These are phyloP conservation scores for Aspergillus sp. DNA, from an alignment of 2,329 filamentous ascomycete genomes.

Conservation along the genomic window DNA sequence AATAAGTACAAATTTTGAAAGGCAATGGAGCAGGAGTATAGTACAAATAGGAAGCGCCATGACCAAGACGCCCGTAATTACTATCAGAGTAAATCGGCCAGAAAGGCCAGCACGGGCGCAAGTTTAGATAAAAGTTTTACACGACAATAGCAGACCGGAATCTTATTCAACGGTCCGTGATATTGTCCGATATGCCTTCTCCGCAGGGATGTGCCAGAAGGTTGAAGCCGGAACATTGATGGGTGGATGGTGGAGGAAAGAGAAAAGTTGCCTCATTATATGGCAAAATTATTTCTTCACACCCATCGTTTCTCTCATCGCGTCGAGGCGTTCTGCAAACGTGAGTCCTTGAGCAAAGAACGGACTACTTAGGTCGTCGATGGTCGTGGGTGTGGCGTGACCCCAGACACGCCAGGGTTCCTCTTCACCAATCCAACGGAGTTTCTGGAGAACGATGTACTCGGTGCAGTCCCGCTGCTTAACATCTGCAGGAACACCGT, in stretches of 20 bases:
- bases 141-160: background rate
- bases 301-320: slow-evolving; percentile 27
- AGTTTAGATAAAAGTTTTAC: background rate
- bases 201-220: background rate
- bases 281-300: slow-evolving; percentile 15
- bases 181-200: background rate
- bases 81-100: background rate
- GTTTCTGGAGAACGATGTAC: slow-evolving; percentile 53
- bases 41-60: slow-evolving; percentile 13
- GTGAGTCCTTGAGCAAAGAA: slow-evolving; percentile 37
- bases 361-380: slow-evolving; percentile 39
- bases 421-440: slow-evolving; percentile 42
- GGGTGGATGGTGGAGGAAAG: background rate
- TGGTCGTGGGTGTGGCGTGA: slow-evolving; percentile 42
- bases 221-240: background rate
- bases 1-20: slow-evolving; percentile 17
- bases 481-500: slow-evolving; percentile 4
- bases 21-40: slow-evolving; percentile 13
- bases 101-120: background rate
- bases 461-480: slow-evolving; percentile 48
- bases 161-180: background rate
- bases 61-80: background rate
- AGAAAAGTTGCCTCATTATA: background rate
- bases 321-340: slow-evolving; percentile 35
- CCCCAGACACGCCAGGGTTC: slow-evolving; percentile 54